Percentiles rank a stretch among this genome's conserved stretches.
Conservation (phyloP, 768 basidiomycete genomes). For the Epithele typhae region DNA sequence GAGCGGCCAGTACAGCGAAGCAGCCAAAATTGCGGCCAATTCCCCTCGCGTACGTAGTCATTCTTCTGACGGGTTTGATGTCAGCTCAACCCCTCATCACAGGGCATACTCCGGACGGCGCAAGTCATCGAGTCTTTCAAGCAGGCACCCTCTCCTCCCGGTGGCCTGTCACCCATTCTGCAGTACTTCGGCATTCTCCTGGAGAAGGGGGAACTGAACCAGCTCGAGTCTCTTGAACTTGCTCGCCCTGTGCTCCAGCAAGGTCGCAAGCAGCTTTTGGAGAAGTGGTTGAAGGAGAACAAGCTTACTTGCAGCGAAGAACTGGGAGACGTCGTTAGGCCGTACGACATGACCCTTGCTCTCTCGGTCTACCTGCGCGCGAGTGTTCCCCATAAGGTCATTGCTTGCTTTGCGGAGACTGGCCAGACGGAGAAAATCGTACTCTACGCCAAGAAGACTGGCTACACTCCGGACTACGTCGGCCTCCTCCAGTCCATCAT, state of each 20-base stretch:
- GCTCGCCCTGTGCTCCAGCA: slow-evolving; percentile 95
- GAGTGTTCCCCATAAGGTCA: slow-evolving; percentile 97
- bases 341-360: slow-evolving; percentile 95
- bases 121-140: slow-evolving; percentile 99
- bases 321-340: slow-evolving; percentile 92
- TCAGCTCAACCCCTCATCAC: neutral
- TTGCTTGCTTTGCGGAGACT: slow-evolving; percentile 98
- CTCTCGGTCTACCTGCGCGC: slow-evolving; percentile 97
- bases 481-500: slow-evolving; percentile 93
- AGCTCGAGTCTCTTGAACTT: slow-evolving; percentile 91
- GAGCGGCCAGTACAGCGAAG: slow-evolving; percentile 85
- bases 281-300: slow-evolving; percentile 99
- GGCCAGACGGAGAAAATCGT: slow-evolving; percentile 99
- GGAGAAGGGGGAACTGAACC: slow-evolving; percentile 97
- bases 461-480: slow-evolving; percentile 89
- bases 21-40: slow-evolving; percentile 96
- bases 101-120: slow-evolving; percentile 93
- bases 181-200: slow-evolving; percentile 99
- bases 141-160: slow-evolving; percentile 83
- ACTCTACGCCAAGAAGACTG: slow-evolving; percentile 95
- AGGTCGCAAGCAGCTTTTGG: slow-evolving; percentile 92
- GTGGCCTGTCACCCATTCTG: slow-evolving; percentile 90
- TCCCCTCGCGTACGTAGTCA: slow-evolving; percentile 67
- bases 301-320: slow-evolving; percentile 99
- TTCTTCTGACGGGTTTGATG: neutral